Evolutionary conservation across 805 yeast species (phyloP).

Genomic region (Ogataea haglerorum): DNA sequence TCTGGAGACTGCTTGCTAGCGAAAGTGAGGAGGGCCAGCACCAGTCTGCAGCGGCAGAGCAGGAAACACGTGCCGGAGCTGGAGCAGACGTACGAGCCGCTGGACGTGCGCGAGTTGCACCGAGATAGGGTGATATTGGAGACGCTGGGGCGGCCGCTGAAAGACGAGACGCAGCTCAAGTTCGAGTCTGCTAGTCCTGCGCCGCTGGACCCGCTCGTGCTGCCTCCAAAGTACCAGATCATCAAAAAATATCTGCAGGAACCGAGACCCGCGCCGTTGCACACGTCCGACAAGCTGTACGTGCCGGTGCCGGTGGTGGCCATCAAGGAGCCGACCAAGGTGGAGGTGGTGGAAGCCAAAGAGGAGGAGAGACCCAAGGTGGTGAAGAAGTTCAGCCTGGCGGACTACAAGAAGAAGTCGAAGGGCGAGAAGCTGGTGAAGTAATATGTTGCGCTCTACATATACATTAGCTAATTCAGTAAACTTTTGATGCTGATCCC

Average conservation of each 20-base stretch:
- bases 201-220: constrained; percentile 14
- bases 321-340: constrained; percentile 9
- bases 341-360: constrained; percentile 7
- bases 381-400: constrained; percentile 65
- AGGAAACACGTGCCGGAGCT: constrained; percentile 19
- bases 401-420: constrained; percentile 61
- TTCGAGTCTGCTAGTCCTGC: constrained; percentile 9
- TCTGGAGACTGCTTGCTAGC: constrained; percentile 53
- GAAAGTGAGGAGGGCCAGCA: constrained; percentile 60
- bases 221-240: constrained; percentile 24
- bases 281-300: constrained; percentile 5
- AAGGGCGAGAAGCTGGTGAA: constrained; percentile 13
- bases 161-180: neutral
- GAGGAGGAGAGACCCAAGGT: constrained; percentile 31
- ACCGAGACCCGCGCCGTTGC: neutral
- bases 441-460: constrained; percentile 10
- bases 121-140: constrained; percentile 23
- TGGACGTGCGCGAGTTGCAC: constrained; percentile 30
- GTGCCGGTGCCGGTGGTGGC: constrained; percentile 17
- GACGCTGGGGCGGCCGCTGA: constrained; percentile 9
- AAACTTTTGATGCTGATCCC: constrained; percentile 28
- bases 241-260: constrained; percentile 18
- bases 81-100: constrained; percentile 31
- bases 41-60: neutral
- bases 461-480: constrained; percentile 19